phyloP scores from a whole-genome alignment of 345 rosid species.

The Lepidium didymum region DNA sequence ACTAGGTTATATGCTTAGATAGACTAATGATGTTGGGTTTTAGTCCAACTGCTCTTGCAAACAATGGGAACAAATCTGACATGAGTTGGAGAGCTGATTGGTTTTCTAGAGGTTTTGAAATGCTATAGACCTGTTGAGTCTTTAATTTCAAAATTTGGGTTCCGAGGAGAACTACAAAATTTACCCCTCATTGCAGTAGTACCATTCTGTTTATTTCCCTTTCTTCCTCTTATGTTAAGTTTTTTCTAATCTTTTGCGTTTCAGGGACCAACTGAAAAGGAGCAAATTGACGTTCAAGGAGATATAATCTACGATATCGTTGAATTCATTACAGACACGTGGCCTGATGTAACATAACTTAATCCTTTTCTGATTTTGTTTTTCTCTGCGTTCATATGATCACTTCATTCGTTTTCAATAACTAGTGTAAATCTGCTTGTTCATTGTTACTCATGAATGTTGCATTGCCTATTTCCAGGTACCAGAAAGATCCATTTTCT shows the following conservation, averaged over 20 bases:
- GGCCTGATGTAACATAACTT: slow-evolving; percentile 63
- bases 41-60: not conserved
- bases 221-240: not conserved
- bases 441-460: not conserved
- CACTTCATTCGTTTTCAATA: not conserved
- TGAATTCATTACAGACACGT: slow-evolving; percentile 76
- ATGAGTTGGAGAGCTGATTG: not conserved
- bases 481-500: slow-evolving; percentile 73
- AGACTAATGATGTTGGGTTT: not conserved
- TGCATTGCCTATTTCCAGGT: slow-evolving; percentile 39
- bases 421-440: not conserved
- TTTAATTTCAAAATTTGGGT: not conserved
- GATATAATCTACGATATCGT: slow-evolving; percentile 83
- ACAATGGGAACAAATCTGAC: not conserved
- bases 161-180: not conserved
- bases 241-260: not conserved
- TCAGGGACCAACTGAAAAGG: slow-evolving; percentile 97
- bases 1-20: not conserved
- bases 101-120: not conserved
- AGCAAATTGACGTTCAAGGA: slow-evolving; percentile 98
- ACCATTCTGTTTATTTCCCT: not conserved
- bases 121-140: not conserved
- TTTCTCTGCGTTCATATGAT: not conserved
- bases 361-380: not conserved
- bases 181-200: not conserved